Evolutionary conservation across 495 filamentous ascomycete genomes (phyloP).

Genomic region (Neurospora sp.): DNA sequence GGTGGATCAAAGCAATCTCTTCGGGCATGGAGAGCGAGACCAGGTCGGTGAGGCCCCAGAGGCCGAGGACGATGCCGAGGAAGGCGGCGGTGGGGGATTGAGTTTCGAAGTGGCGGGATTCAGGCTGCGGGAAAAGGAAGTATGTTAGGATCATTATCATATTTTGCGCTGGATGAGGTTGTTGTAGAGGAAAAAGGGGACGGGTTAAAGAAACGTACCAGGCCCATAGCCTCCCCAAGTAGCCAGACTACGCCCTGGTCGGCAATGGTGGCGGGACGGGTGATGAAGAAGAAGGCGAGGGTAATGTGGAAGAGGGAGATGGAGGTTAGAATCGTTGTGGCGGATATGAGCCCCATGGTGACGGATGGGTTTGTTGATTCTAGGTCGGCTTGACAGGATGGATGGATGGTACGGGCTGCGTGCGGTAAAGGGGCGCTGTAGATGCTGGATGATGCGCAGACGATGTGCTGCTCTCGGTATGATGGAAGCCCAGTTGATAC

Average conservation of each 20-base stretch:
- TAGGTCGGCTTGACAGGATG: not conserved
- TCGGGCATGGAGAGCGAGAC: conserved; percentile 61
- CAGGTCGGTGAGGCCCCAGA: conserved; percentile 62
- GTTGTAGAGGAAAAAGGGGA: not conserved
- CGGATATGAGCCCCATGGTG: conserved; percentile 69
- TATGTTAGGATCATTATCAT: not conserved
- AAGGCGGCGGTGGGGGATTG: conserved; percentile 61
- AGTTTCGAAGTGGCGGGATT: conserved; percentile 46
- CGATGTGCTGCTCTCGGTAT: not conserved
- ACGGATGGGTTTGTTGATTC: not conserved
- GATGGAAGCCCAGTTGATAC: not conserved
- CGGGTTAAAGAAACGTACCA: conserved; percentile 39
- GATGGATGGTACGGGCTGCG: not conserved
- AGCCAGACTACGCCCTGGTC: conserved; percentile 77
- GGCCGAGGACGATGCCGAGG: conserved; percentile 56
- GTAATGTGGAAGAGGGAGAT: conserved; percentile 75
- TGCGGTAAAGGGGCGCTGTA: not conserved
- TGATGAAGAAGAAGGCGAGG: conserved; percentile 72
- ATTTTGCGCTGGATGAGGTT: too few species aligned
- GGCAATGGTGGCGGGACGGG: conserved; percentile 54
- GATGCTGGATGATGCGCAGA: not conserved
- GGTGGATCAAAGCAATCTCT: conserved; percentile 46
- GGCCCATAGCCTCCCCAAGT: conserved; percentile 69
- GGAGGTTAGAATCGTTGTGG: conserved; percentile 63
- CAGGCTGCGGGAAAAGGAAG: conserved; percentile 15